Conservation (phyloP, 805 yeast genomes). For the Teunomyces panamensis region DNA sequence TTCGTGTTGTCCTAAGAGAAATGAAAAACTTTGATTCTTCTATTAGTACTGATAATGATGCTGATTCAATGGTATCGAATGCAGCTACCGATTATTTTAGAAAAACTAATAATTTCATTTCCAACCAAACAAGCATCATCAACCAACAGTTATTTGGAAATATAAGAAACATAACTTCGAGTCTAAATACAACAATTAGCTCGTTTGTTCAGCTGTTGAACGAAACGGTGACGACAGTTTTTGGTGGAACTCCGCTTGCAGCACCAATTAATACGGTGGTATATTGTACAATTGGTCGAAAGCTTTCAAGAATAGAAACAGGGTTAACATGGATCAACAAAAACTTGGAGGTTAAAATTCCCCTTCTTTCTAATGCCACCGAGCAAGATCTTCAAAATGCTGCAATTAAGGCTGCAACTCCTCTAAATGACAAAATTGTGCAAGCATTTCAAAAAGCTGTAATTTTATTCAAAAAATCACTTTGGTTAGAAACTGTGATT, state of each 20-base stretch:
- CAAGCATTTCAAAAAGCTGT: slow-evolving; percentile 2
- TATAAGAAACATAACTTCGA: slow-evolving; percentile 53
- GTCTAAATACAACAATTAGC: slow-evolving; percentile 60
- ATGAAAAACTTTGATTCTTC: not conserved
- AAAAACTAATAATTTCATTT: slow-evolving; percentile 54
- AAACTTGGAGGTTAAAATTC: slow-evolving; percentile 57
- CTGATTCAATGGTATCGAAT: not conserved
- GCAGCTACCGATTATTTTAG: slow-evolving; percentile 6
- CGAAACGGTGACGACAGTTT: slow-evolving; percentile 52
- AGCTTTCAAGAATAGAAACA: slow-evolving; percentile 58
- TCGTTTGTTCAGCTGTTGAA: slow-evolving; percentile 60
- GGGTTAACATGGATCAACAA: slow-evolving; percentile 80
- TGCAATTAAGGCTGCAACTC: not conserved
- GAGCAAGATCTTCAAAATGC: slow-evolving; percentile 3
- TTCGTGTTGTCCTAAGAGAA: slow-evolving; percentile 23
- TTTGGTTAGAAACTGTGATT: slow-evolving; percentile 7
- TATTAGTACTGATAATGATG: not conserved
- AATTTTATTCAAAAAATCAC: not conserved
- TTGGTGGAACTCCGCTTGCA: slow-evolving; percentile 67
- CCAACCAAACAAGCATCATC: slow-evolving; percentile 45
- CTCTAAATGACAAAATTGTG: not conserved
- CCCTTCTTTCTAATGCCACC: slow-evolving; percentile 24
- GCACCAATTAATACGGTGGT: slow-evolving; percentile 64
- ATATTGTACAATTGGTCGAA: slow-evolving; percentile 76
- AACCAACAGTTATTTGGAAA: slow-evolving; percentile 69